Conservation (phyloP, 2,329 filamentous ascomycete genomes). For the Neodidymelliopsis sp. region DNA sequence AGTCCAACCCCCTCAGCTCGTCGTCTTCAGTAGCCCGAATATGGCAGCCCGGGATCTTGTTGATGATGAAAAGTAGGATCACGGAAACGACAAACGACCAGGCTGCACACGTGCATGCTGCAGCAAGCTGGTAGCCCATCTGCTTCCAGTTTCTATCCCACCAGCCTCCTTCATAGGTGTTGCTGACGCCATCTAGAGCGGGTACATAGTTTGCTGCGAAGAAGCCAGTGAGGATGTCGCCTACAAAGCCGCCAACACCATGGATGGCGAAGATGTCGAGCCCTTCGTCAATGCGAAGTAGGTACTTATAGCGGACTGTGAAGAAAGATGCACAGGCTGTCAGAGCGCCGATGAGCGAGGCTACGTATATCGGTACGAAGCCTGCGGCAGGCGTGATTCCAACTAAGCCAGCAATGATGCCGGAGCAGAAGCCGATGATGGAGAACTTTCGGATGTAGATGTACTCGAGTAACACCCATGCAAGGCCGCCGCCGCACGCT, state of each 20-base stretch:
- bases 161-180: slow-evolving; percentile 58
- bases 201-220: slow-evolving; percentile 62
- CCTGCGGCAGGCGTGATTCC: slow-evolving; percentile 67
- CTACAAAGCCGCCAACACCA: slow-evolving; percentile 65
- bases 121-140: slow-evolving; percentile 65
- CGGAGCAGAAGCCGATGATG: slow-evolving; percentile 61
- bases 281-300: slow-evolving; percentile 64
- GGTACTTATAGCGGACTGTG: slow-evolving; percentile 57
- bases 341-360: slow-evolving; percentile 61
- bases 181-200: slow-evolving; percentile 60
- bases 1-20: slow-evolving; percentile 62
- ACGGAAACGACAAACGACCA: slow-evolving; percentile 64
- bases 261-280: slow-evolving; percentile 68
- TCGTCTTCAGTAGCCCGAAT: slow-evolving; percentile 63
- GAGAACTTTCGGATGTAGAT: slow-evolving; percentile 58
- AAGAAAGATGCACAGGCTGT: slow-evolving; percentile 59
- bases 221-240: slow-evolving; percentile 64
- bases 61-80: slow-evolving; percentile 62
- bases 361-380: slow-evolving; percentile 61
- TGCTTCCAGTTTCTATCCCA: slow-evolving; percentile 62
- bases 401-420: slow-evolving; percentile 64
- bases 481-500: slow-evolving; percentile 61
- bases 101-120: slow-evolving; percentile 61
- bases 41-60: slow-evolving; percentile 65
- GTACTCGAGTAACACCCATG: slow-evolving; percentile 64